These are phyloP conservation scores for Zelopaecilomyces penicillatus DNA, from an alignment of 2,329 filamentous ascomycete genomes.

Conservation along the genomic window DNA sequence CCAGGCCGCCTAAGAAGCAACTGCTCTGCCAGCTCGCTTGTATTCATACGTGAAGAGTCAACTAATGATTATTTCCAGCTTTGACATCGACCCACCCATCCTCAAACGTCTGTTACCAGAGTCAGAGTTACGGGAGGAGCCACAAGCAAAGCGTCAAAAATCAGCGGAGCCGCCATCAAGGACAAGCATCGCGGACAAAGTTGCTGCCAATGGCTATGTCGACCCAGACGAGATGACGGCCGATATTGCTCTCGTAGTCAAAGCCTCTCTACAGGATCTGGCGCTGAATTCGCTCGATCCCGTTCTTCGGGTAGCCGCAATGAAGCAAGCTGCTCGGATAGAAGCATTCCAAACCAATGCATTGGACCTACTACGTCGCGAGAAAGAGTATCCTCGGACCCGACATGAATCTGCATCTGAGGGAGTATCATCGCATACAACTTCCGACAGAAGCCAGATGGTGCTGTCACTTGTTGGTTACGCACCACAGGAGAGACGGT, in stretches of 20 bases:
- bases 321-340: constrained; percentile 35
- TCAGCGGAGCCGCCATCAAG: constrained; percentile 34
- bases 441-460: constrained; percentile 36
- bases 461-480: constrained; percentile 73
- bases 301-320: constrained; percentile 20
- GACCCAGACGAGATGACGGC: constrained; percentile 57
- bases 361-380: constrained; percentile 53
- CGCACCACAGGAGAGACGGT: constrained; percentile 62
- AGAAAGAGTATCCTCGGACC: constrained; percentile 42
- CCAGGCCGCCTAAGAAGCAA: no score
- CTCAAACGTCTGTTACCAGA: constrained; percentile 45
- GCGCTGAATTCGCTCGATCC: constrained; percentile 24
- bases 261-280: constrained; percentile 41
- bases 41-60: not conserved
- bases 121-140: constrained; percentile 37
- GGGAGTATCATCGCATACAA: constrained; percentile 30
- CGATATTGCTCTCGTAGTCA: constrained; percentile 43
- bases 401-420: constrained; percentile 30
- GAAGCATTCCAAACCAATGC: constrained; percentile 54
- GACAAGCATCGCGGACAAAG: constrained; percentile 46
- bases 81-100: constrained; percentile 46
- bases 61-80: constrained; percentile 33
- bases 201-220: constrained; percentile 42
- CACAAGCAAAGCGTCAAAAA: constrained; percentile 53
- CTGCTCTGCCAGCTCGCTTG: not conserved